Conservation (phyloP, 2,329 filamentous ascomycete genomes). For the Hymenoscyphus albidus region DNA sequence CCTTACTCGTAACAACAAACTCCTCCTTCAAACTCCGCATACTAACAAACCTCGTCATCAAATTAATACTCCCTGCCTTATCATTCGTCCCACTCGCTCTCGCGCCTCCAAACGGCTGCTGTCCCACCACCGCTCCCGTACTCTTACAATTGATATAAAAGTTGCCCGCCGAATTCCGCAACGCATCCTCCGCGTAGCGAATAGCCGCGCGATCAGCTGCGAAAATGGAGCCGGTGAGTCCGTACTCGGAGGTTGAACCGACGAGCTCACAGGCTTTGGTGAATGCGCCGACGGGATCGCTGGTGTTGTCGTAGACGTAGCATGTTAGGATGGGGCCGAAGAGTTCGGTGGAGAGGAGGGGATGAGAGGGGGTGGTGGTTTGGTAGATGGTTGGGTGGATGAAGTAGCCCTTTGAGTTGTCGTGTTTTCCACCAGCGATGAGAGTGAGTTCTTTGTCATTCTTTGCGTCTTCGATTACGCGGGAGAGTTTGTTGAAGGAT, state of each 20-base stretch:
- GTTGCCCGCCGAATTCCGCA: slow-evolving; percentile 73
- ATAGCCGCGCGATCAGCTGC: slow-evolving; percentile 64
- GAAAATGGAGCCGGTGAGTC: slow-evolving; percentile 73
- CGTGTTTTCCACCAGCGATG: slow-evolving; percentile 71
- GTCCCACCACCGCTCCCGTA: slow-evolving; percentile 68
- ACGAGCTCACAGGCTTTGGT: slow-evolving; percentile 57
- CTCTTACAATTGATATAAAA: slow-evolving; percentile 86
- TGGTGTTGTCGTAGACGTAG: slow-evolving; percentile 72
- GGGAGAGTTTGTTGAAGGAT: slow-evolving; percentile 75
- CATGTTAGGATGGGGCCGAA: slow-evolving; percentile 75
- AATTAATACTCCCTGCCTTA: slow-evolving; percentile 64
- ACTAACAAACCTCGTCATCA: slow-evolving; percentile 64
- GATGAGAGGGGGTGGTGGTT: slow-evolving; percentile 69
- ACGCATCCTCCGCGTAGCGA: slow-evolving; percentile 63
- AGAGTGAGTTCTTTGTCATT: slow-evolving; percentile 68
- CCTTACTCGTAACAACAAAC: slow-evolving; percentile 59
- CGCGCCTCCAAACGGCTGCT: slow-evolving; percentile 68
- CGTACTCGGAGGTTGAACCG: slow-evolving; percentile 72
- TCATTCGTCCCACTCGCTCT: slow-evolving; percentile 69
- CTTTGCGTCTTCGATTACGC: slow-evolving; percentile 77
- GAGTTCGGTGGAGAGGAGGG: slow-evolving; percentile 71
- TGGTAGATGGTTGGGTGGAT: slow-evolving; percentile 80
- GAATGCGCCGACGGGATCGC: slow-evolving; percentile 52
- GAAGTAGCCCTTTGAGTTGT: slow-evolving; percentile 75
- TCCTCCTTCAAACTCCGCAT: slow-evolving; percentile 71